Evolutionary conservation across 2,329 filamentous ascomycete species (phyloP), one percentile per base, ranked within the genome.

Genomic region (Metarhizium guizhouense): DNA sequence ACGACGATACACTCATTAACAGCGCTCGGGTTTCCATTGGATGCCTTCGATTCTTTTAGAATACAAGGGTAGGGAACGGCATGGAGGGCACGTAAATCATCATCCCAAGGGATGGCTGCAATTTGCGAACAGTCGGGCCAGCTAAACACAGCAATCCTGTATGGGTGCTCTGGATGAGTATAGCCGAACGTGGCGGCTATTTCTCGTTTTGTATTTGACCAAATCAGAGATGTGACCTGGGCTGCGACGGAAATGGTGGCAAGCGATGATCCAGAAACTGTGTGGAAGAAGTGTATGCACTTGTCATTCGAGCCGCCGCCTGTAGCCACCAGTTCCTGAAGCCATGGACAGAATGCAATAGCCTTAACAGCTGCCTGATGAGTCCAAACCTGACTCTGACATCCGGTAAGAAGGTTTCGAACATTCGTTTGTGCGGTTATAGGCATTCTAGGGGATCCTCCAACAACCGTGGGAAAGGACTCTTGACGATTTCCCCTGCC

Each of bases 331-430:
- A 99, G 79, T 3, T 87, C 88, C 29, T 88, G 83, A 56, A 93
- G 88, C 93, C 92, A 99, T 0, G 94, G 93, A 60, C 93, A 95
- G 71, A 97, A 97, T 2, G 94, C 91, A 62, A 97, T 94, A 36
- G 94, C 94, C 71, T 99, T 99, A 61, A 97, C 88, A 2, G 94
- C 94, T 0, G 93, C 93, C 30, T 83, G 83, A 68, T 99, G 90
- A 11, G 77, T 70, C 82, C 90, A 94, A 36, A 80, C 80, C 68
- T 95, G 84, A 63, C 81, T 86, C 64, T 88, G 83, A 34, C 77
- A 73, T 6, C 82, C 82, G 6, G 72, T 65, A 2, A 73, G 73
- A 30, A 89, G 70, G 29, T 76, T 72, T 18, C 78, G 73, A 25
- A 79, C 73, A 36, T 65, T 68, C 13, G 68, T 71, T 7, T 61